Evolutionary conservation across 208 protist species (phyloP).

Genomic region (Leishmania turanica): DNA sequence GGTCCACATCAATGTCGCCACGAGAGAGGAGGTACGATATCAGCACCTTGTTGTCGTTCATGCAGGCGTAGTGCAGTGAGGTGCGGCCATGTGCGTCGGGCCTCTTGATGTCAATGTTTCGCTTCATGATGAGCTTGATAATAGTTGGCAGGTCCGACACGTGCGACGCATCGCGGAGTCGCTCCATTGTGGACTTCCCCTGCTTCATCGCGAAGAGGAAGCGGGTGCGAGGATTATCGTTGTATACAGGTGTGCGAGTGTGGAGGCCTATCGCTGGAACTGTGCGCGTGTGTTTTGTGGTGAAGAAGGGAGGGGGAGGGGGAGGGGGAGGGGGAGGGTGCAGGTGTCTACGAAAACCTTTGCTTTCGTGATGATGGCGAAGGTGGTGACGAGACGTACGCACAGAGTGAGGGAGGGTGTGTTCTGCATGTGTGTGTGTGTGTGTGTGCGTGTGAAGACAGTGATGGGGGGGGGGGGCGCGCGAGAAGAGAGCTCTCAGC

Average conservation of each 20-base stretch:
- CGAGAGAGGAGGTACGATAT: slow-evolving; percentile 54
- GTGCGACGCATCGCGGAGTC: slow-evolving; percentile 11
- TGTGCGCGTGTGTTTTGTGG: not conserved
- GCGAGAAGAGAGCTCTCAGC: not conserved
- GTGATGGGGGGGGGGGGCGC: not conserved
- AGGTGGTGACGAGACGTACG: not conserved
- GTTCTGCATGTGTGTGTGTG: not conserved
- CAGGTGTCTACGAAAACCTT: not conserved
- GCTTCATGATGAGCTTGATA: slow-evolving; percentile 53
- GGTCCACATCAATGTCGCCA: slow-evolving; percentile 40
- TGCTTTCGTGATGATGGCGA: not conserved
- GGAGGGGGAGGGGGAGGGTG: too few relatives aligned
- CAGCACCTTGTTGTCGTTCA: slow-evolving; percentile 37
- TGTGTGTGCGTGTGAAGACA: not conserved
- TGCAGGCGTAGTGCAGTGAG: slow-evolving; percentile 75
- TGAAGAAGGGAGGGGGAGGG: not conserved
- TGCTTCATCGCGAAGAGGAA: slow-evolving; percentile 1
- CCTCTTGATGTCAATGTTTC: slow-evolving; percentile 55
- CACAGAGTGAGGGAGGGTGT: not conserved
- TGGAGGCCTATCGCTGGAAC: not conserved
- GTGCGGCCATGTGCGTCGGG: slow-evolving; percentile 62
- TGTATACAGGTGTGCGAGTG: not conserved
- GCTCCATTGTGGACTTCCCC: slow-evolving; percentile 22
- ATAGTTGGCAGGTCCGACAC: slow-evolving; percentile 43
- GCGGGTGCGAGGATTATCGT: not conserved